These are phyloP conservation scores for Trichomonas vaginalis DNA, from an alignment of 208 protist genomes.

Conservation along the genomic window DNA sequence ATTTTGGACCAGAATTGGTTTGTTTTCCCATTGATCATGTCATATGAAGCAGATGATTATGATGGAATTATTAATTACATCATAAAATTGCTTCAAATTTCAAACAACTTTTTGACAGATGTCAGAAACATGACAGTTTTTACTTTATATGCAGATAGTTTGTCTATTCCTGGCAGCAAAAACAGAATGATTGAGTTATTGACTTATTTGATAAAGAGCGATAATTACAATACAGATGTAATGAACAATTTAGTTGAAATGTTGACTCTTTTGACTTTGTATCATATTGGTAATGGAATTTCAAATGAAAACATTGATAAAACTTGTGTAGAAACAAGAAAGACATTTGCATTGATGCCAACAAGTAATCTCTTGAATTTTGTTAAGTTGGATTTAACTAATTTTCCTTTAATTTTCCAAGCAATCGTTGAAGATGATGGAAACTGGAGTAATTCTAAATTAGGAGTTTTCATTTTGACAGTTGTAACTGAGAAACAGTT, in stretches of 20 bases:
- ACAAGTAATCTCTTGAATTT: neutral
- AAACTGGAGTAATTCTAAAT: neutral
- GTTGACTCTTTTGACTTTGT: neutral
- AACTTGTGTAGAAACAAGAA: neutral
- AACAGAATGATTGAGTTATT: neutral
- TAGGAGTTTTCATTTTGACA: neutral
- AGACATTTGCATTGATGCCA: neutral
- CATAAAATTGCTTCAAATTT: neutral
- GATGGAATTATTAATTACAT: neutral
- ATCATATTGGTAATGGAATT: neutral
- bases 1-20: neutral
- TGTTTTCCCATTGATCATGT: neutral
- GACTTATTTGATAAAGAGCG: neutral
- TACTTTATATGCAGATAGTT: neutral
- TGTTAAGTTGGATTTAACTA: neutral
- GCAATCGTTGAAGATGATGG: neutral
- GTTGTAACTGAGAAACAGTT: neutral
- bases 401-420: neutral
- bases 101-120: neutral
- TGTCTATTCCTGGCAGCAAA: neutral
- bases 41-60: neutral
- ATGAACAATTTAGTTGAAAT: neutral
- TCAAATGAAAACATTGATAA: neutral
- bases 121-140: neutral
- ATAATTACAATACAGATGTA: neutral